A percentile compares a stretch with the other conserved stretches of the same genome.
phyloP scores from a whole-genome alignment of 192 early-diverging fungal genomes.

The Phlyctochytrium arcticum region DNA sequence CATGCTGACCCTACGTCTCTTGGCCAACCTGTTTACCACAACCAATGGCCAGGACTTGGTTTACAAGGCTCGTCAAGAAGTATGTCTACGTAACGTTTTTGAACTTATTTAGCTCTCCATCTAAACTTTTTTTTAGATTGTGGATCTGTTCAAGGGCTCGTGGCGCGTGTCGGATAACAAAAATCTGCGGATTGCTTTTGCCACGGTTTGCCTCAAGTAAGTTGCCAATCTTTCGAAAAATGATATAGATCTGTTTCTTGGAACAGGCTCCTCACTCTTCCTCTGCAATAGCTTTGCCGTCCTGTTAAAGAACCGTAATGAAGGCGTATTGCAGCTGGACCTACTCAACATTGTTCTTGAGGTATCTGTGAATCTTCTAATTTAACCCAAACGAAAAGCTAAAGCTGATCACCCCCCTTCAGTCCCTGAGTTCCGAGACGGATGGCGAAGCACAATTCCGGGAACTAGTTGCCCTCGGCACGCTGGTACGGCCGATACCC shows the following conservation, averaged over 20 bases:
- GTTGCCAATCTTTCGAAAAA: too few relatives aligned
- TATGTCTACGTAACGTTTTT: too few relatives aligned
- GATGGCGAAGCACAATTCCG: conserved; percentile 62
- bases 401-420: background rate
- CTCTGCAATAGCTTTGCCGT: conserved; percentile 42
- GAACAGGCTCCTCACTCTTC: background rate
- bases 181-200: conserved; percentile 40
- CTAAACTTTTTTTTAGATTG: conserved; percentile 17
- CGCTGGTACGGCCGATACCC: conserved; percentile 39
- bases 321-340: conserved; percentile 44
- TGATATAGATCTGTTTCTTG: too few relatives aligned
- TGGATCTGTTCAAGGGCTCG: conserved; percentile 18
- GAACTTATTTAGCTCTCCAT: background rate
- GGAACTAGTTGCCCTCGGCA: conserved; percentile 58
- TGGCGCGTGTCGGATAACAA: conserved; percentile 24
- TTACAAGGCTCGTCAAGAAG: conserved; percentile 31
- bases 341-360: conserved; percentile 46
- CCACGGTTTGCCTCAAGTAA: conserved; percentile 42
- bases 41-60: conserved; percentile 35
- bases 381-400: background rate
- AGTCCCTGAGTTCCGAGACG: conserved; percentile 52
- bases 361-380: too few relatives aligned
- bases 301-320: conserved; percentile 40
- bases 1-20: conserved; percentile 70
- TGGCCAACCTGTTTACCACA: conserved; percentile 70